Percentiles rank a stretch among this genome's conserved stretches.
Conservation (phyloP, 192 early-diverging fungal genomes). For the Podila verticillata region DNA sequence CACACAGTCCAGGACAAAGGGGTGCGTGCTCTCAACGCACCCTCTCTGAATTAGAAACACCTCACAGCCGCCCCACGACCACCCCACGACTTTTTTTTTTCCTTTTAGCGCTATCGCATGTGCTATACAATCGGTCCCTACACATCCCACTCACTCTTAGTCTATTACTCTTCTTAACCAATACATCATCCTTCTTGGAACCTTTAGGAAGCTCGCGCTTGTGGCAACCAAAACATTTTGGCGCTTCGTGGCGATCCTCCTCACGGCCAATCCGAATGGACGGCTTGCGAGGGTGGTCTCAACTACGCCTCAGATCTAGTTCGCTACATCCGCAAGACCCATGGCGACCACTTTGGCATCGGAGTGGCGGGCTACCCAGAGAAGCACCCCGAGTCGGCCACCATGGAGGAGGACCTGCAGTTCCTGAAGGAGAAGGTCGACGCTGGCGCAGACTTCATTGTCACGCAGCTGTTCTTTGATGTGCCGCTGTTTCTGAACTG, state of each 20-base stretch:
- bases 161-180: too few relatives aligned
- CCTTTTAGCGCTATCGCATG: too few relatives aligned
- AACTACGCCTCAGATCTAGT: slow-evolving; percentile 89
- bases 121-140: neutral
- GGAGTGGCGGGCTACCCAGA: slow-evolving; percentile 99
- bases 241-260: slow-evolving; percentile 97
- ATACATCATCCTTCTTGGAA: neutral
- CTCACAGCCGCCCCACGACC: too few relatives aligned
- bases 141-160: too few relatives aligned
- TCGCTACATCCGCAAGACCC: slow-evolving; percentile 83
- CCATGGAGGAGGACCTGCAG: slow-evolving; percentile 77
- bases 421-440: slow-evolving; percentile 89
- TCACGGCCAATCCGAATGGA: slow-evolving; percentile 82
- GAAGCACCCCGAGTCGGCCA: slow-evolving; percentile 85
- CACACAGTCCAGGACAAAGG: too few relatives aligned
- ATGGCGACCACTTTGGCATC: slow-evolving; percentile 95
- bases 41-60: too few relatives aligned
- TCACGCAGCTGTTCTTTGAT: slow-evolving; percentile 97
- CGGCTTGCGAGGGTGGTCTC: slow-evolving; percentile 81
- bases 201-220: slow-evolving; percentile 75
- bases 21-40: too few relatives aligned
- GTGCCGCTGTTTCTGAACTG: slow-evolving; percentile 80
- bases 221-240: slow-evolving; percentile 93
- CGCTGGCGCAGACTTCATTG: slow-evolving; percentile 93
- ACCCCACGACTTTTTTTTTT: too few relatives aligned